phyloP scores from a whole-genome alignment of 2,329 filamentous ascomycete species.

The Calonectria pauciramosa region DNA sequence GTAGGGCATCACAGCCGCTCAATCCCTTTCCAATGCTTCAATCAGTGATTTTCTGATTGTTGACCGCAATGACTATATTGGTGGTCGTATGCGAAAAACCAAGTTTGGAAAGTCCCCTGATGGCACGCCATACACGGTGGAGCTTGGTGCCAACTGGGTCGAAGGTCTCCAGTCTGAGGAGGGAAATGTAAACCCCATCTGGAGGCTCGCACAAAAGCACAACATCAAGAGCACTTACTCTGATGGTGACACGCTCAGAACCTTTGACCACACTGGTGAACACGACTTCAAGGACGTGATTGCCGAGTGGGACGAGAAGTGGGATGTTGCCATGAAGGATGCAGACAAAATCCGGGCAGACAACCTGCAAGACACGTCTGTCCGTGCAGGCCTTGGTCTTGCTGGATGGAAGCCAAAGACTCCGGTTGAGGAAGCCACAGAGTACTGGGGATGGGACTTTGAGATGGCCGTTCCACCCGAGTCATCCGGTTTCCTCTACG shows the following conservation, averaged over 20 bases:
- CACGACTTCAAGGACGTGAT: conserved; percentile 65
- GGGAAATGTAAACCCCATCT: conserved; percentile 70
- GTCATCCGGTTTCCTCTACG: conserved; percentile 67
- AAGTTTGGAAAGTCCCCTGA: conserved; percentile 65
- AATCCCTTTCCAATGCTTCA: conserved; percentile 72
- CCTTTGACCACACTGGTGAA: conserved; percentile 71
- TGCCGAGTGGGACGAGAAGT: conserved; percentile 63
- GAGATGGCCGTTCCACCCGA: conserved; percentile 71
- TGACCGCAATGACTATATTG: conserved; percentile 73
- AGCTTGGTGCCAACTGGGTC: conserved; percentile 78
- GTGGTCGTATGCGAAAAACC: conserved; percentile 71
- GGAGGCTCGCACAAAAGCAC: conserved; percentile 72
- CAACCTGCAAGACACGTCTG: conserved; percentile 73
- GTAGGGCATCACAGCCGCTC: conserved; percentile 74
- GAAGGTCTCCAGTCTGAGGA: conserved; percentile 39
- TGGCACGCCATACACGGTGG: conserved; percentile 69
- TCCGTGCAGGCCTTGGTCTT: conserved; percentile 70
- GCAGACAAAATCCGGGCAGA: conserved; percentile 70
- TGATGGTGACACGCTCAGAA: conserved; percentile 69
- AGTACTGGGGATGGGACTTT: conserved; percentile 72
- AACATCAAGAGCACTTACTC: conserved; percentile 69
- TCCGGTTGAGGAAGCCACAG: conserved; percentile 69
- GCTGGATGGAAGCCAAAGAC: conserved; percentile 74
- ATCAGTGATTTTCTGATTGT: conserved; percentile 75
- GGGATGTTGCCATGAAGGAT: conserved; percentile 60